Base-by-base conservation (phyloP, 2,329 filamentous ascomycete species). In the Chrysoporthe deuterocubensis region DNA sequence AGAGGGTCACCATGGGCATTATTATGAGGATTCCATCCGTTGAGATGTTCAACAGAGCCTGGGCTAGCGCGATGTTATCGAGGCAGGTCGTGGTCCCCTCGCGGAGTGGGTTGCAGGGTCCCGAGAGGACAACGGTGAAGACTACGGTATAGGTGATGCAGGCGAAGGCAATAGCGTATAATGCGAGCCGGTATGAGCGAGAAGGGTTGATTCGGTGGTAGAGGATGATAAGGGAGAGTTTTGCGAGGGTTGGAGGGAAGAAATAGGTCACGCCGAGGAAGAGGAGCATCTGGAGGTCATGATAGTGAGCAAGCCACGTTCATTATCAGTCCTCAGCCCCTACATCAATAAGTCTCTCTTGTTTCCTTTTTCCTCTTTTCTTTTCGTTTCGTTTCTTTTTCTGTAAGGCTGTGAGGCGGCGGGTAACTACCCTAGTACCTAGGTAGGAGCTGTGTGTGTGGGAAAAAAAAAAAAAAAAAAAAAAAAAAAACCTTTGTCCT, bases 11-110 rank as follows among this genome's bases (percentile, higher is more conserved):
- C 61, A 83, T 77, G 0, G 83, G 83, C 11, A 84, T 73, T 1
- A 77, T 69, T 68, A 82, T 80, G 58, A 82, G 79, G 14, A 81
- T 69, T 9, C 83, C 65, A 71, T 84, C 81, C 42, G 81, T 82
- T 46, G 79, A 62, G 63, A 85, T 82, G 71, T 84, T 84, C 16
- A 83, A 74, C 0, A 79, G 78, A 0, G 82, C 81, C 67, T 82
- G 81, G 48, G 78, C 75, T 68, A 83, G 78, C 11, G 80, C 76
- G 61, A 82, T 78, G 67, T 82, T 79, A 65, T 80, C 74, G 62
- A 84, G 76, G 71, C 82, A 84, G 48, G 65, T 74, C 73, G 64
- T 62, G 44, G 65, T 72, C 32, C 67, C 67, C 2, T 66, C 66
- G 21, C 67, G 56, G 42, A 71, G 67, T 3, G 74, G 73, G 58